Conservation (phyloP, 306 rosid species). For the Inga oerstediana region DNA sequence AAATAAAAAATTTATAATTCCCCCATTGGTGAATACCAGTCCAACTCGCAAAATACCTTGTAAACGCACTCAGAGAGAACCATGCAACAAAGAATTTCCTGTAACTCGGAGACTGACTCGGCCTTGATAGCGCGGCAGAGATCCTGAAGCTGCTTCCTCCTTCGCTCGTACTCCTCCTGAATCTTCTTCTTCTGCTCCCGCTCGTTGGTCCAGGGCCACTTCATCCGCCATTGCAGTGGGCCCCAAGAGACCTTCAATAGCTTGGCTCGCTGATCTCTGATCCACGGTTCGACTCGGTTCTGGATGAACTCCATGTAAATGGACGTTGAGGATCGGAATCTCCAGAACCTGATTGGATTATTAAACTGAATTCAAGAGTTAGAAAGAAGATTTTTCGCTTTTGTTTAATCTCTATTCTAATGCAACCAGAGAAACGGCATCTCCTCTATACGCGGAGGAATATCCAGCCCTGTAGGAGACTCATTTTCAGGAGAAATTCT, state of each 20-base stretch:
- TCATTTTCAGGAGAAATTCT: background rate
- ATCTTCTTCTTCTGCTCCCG: slow-evolving; percentile 74
- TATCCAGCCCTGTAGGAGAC: background rate
- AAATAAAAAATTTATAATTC: background rate
- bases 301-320: slow-evolving; percentile 78
- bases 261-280: slow-evolving; percentile 72
- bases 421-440: slow-evolving; percentile 10
- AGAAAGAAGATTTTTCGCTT: too few relatives aligned
- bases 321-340: background rate
- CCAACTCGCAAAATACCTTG: slow-evolving; percentile 56
- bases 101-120: slow-evolving; percentile 80
- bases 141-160: slow-evolving; percentile 65
- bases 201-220: slow-evolving; percentile 76
- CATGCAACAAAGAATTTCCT: slow-evolving; percentile 92
- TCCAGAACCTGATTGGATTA: background rate
- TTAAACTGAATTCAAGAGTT: background rate
- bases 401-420: background rate
- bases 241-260: slow-evolving; percentile 83
- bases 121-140: slow-evolving; percentile 75
- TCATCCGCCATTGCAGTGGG: slow-evolving; percentile 84
- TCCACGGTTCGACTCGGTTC: slow-evolving; percentile 89
- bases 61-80: slow-evolving; percentile 94
- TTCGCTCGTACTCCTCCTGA: slow-evolving; percentile 74
- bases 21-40: background rate
- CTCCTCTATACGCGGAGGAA: background rate